Percentiles rank a stretch among this genome's conserved stretches.
phyloP scores from a whole-genome alignment of 768 basidiomycete genomes.

The Pisolithus albus region DNA sequence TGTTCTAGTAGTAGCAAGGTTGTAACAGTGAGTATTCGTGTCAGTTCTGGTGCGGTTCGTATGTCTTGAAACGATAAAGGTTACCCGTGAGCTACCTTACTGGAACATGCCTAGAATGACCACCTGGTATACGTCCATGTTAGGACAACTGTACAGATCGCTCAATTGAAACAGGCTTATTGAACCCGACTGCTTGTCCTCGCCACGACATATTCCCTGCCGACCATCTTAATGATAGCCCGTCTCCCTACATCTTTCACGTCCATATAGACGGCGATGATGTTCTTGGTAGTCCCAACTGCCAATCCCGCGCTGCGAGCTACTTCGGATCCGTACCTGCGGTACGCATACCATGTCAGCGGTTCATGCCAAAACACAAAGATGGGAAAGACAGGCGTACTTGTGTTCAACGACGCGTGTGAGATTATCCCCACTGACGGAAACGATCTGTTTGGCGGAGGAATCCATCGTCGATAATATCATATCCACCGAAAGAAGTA shows the following conservation, averaged over 20 bases:
- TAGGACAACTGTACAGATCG: no score
- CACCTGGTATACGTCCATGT: background rate
- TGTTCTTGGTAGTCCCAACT: conserved; percentile 62
- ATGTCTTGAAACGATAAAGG: no score
- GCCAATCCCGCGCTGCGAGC: conserved; percentile 52
- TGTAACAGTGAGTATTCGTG: no score
- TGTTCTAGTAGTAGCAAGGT: no score
- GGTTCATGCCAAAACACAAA: no score
- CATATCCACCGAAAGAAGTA: conserved; percentile 54
- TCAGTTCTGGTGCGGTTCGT: no score
- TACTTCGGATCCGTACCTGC: conserved; percentile 58
- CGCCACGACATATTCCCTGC: conserved; percentile 50
- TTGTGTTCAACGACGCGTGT: conserved; percentile 54
- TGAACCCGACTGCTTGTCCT: conserved; percentile 15
- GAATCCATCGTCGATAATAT: conserved; percentile 60
- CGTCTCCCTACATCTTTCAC: conserved; percentile 63
- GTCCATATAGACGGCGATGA: conserved; percentile 72
- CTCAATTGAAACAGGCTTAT: background rate
- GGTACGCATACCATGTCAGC: no score
- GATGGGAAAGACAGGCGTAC: conserved; percentile 22
- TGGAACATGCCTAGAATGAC: no score
- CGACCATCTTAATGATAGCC: conserved; percentile 59
- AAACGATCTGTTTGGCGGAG: conserved; percentile 46
- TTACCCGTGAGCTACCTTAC: no score
- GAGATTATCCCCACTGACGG: conserved; percentile 40